A percentile compares a stretch with the other conserved stretches of the same genome.
These are phyloP conservation scores for Porcisia deanei DNA, from an alignment of 208 protist species.

Conservation along the genomic window DNA sequence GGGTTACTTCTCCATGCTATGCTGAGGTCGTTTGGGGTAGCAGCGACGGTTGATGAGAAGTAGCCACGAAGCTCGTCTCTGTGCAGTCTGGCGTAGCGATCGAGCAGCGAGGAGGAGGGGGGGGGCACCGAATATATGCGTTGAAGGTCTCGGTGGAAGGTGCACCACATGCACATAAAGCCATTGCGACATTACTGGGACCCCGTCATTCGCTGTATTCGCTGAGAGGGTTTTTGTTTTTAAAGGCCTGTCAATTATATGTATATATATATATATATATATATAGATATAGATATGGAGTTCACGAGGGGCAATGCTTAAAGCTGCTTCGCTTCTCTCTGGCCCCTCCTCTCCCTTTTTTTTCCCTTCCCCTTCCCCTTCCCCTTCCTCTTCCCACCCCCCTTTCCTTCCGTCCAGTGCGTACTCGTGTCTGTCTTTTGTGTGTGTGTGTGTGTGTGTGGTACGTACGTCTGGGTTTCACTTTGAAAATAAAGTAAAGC, in stretches of 20 bases:
- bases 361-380: not conserved
- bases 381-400: not conserved
- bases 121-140: too few species aligned
- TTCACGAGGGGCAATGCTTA: too few species aligned
- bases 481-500: not conserved
- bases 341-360: too few species aligned
- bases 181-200: not conserved
- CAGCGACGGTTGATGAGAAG: not conserved
- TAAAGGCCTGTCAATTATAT: too few species aligned
- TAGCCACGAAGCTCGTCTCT: too few species aligned
- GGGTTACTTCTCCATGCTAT: not conserved
- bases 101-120: not conserved
- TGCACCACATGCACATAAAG: not conserved
- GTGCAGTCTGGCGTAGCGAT: not conserved
- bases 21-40: not conserved
- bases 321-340: too few species aligned
- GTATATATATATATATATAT: too few species aligned
- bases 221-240: too few species aligned
- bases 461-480: not conserved
- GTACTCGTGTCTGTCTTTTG: not conserved
- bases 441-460: not conserved
- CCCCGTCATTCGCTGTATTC: not conserved
- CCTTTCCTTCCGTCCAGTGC: not conserved
- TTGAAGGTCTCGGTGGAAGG: not conserved
- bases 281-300: too few species aligned